Base-by-base conservation (phyloP, 2,329 filamentous ascomycete species). In the Exophiala lecanii-corni region DNA sequence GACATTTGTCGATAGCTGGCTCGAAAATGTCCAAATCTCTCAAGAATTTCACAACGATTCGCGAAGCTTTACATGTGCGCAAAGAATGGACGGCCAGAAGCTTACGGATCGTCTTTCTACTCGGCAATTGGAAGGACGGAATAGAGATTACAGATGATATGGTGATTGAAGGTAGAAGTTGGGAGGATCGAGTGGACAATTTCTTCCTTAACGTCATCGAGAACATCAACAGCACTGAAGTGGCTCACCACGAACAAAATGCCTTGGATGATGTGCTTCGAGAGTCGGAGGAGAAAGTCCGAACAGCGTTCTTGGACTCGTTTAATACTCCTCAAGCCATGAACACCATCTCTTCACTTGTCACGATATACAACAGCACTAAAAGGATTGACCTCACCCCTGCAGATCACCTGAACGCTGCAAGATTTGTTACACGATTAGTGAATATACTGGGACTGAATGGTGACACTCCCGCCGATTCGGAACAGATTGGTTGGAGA, bases 21-120 rank as follows among this genome's bases (percentile, higher is more conserved):
- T 87, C 82, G 16, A 97, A 97, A 64, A 97, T 97, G 91, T 91
- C 84, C 44, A 97, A 97, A 65, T 88, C 82, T 12, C 68, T 97
- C 44, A 96, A 97, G 71, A 97, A 96, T 64, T 96, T 96, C 64
- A 88, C 88, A 30, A 95, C 91, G 0, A 94, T 97, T 50, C 78
- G 87, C 20, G 86, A 94, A 62, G 89, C 89, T 0, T 69, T 97
- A 5, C 67, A 70, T 2, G 51, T 47, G 3, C 69, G 72, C 23
- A 76, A 76, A 26, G 76, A 80, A 36, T 95, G 87, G 72, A 92
- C 86, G 0, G 74, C 89, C 1, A 75, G 91, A 47, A 81, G 81
- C 42, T 75, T 96, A 68, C 79, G 91, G 34, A 84, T 94, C 40
- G 84, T 92, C 12, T 95, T 96, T 66, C 66, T 97, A 34, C 78